Evolutionary conservation across 305 asterid species (phyloP).

Genomic region (Ilex paraguariensis): DNA sequence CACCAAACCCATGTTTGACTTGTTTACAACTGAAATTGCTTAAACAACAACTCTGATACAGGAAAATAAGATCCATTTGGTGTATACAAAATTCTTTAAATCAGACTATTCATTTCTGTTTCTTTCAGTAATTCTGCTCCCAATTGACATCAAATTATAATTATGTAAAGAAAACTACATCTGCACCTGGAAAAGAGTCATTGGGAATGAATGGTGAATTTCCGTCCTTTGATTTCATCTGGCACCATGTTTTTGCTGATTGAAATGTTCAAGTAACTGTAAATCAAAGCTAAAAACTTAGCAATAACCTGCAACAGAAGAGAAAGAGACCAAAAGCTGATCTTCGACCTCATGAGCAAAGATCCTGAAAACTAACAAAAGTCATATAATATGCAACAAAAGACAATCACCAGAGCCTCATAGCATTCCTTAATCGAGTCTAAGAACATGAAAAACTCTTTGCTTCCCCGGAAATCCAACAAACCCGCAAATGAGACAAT

Average conservation of each 20-base stretch:
- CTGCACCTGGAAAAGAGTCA: constrained; percentile 77
- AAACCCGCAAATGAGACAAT: constrained; percentile 59
- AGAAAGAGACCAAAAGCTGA: constrained; percentile 1
- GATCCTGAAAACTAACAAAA: not conserved
- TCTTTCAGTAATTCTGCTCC: no score
- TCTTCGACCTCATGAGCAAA: no score
- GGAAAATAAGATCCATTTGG: no score
- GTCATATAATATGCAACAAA: not conserved
- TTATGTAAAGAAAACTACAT: constrained; percentile 9
- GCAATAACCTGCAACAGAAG: constrained; percentile 42
- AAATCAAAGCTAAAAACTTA: constrained; percentile 64
- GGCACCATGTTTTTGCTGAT: constrained; percentile 60
- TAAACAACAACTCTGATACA: no score
- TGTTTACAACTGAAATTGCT: no score
- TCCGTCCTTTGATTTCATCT: constrained; percentile 91
- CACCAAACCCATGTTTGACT: no score
- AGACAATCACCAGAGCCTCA: constrained; percentile 56
- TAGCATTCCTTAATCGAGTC: constrained; percentile 67
- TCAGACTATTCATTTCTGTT: no score
- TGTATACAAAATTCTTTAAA: no score
- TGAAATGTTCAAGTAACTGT: constrained; percentile 64
- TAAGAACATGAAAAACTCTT: constrained; percentile 46
- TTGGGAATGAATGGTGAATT: constrained; percentile 78
- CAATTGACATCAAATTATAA: not conserved
- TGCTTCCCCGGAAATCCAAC: constrained; percentile 57